phyloP scores from a whole-genome alignment of 2,329 filamentous ascomycete genomes.

The Exophiala dermatitidis region DNA sequence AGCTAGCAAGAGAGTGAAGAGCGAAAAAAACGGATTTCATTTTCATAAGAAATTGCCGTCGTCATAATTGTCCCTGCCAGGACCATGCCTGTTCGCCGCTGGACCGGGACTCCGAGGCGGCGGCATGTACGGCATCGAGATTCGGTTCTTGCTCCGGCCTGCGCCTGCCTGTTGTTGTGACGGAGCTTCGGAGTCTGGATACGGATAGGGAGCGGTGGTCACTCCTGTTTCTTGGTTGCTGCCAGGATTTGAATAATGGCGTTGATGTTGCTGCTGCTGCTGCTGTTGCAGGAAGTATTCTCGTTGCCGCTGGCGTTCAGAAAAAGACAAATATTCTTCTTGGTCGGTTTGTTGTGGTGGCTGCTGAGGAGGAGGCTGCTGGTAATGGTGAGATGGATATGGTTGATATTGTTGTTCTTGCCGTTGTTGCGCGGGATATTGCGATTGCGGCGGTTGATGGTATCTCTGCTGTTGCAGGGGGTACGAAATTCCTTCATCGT shows the following conservation, averaged over 20 bases:
- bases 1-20: no score
- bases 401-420: slow-evolving; percentile 3
- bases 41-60: background rate
- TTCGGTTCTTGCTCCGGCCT: slow-evolving; percentile 2
- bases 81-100: background rate
- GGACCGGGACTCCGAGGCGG: slow-evolving; percentile 13
- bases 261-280: slow-evolving; percentile 1
- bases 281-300: background rate
- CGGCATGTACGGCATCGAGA: slow-evolving; percentile 14
- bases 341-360: background rate
- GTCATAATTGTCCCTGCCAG: background rate
- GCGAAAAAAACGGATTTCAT: background rate
- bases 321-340: background rate
- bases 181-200: slow-evolving; percentile 8
- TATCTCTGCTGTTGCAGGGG: background rate
- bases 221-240: background rate
- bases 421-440: background rate
- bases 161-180: background rate
- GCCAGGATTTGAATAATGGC: background rate
- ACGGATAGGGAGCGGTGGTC: background rate
- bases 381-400: background rate
- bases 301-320: background rate
- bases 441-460: slow-evolving; percentile 1
- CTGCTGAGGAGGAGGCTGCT: slow-evolving; percentile 7
- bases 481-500: slow-evolving; percentile 8